Evolutionary conservation across 306 rosid species (phyloP).

Genomic region (Inga laurina): DNA sequence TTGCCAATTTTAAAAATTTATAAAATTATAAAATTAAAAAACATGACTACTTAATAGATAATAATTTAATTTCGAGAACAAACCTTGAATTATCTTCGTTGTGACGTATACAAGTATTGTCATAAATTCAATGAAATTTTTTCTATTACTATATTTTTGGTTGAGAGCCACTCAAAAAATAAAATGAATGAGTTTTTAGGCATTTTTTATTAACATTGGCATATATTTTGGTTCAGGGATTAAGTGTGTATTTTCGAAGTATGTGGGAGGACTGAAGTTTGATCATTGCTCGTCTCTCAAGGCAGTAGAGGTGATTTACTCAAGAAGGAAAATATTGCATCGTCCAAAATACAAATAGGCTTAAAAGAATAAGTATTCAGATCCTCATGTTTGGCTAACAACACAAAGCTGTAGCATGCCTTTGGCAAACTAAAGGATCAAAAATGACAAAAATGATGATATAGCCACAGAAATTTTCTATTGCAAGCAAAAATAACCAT

Average conservation of each 20-base stretch:
- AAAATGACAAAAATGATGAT: background rate
- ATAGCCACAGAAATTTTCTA: background rate
- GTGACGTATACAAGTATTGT: no score
- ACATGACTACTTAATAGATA: no score
- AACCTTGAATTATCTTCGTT: no score
- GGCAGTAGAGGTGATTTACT: background rate
- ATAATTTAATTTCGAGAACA: no score
- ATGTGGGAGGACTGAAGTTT: background rate
- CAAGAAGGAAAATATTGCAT: background rate
- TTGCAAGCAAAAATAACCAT: conserved; percentile 26
- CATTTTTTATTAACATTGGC: background rate
- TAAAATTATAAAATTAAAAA: no score
- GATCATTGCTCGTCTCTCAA: background rate
- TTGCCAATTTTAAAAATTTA: no score
- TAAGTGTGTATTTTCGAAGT: background rate
- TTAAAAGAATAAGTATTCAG: background rate
- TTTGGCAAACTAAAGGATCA: background rate
- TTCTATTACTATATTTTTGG: no score
- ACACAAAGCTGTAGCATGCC: background rate
- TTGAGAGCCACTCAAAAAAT: no score
- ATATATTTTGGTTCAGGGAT: background rate
- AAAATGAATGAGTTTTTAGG: no score
- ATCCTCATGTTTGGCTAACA: background rate
- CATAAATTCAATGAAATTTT: no score
- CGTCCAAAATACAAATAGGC: background rate